Conservation (phyloP, 495 filamentous ascomycete genomes). For the Lasiosphaeris hirsuta region DNA sequence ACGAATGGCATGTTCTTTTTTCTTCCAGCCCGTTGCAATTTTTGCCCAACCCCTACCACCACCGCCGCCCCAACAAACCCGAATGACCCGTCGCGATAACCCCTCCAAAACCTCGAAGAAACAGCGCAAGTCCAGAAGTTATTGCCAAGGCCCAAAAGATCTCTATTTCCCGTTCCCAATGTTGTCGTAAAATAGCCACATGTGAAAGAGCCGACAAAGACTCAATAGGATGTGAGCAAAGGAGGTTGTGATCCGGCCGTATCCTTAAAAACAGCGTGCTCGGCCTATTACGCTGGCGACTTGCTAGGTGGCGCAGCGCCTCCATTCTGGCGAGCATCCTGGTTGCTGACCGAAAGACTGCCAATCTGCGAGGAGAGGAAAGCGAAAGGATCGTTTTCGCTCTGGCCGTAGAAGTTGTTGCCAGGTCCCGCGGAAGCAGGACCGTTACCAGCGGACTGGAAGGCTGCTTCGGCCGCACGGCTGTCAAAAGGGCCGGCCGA, state of each 20-base stretch:
- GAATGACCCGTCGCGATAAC: constrained; percentile 22
- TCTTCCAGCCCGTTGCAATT: constrained; percentile 42
- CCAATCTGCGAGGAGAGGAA: constrained; percentile 83
- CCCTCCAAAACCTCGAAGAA: constrained; percentile 37
- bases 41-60: constrained; percentile 29
- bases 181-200: constrained; percentile 27
- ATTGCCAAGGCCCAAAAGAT: constrained; percentile 36
- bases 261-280: not conserved
- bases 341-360: constrained; percentile 75
- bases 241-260: constrained; percentile 11
- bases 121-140: constrained; percentile 37
- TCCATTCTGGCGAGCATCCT: constrained; percentile 79
- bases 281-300: constrained; percentile 52
- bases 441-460: constrained; percentile 77
- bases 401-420: constrained; percentile 58
- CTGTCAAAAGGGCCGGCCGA: constrained; percentile 91
- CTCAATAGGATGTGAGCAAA: constrained; percentile 16
- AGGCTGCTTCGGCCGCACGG: constrained; percentile 86
- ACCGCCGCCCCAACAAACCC: constrained; percentile 21
- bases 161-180: constrained; percentile 35
- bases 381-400: constrained; percentile 77
- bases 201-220: constrained; percentile 20
- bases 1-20: constrained; percentile 41
- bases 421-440: constrained; percentile 61
- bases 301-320: constrained; percentile 58